These are phyloP conservation scores for Parastagonospora nodorum DNA, from an alignment of 2,329 filamentous ascomycete genomes.

Conservation along the genomic window DNA sequence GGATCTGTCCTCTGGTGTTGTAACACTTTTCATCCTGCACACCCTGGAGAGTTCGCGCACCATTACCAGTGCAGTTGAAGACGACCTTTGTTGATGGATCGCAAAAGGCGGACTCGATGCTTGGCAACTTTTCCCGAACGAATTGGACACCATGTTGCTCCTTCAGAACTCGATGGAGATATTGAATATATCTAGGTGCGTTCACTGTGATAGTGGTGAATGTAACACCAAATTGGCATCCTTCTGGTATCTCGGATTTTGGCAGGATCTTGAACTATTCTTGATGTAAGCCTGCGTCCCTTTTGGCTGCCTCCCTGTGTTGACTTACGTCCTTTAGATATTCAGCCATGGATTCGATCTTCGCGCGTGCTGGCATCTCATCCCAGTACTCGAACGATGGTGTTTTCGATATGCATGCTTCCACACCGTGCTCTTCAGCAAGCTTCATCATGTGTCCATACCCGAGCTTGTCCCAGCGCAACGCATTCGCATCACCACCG, in stretches of 20 bases:
- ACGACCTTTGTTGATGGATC: constrained; percentile 15
- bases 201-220: constrained; percentile 24
- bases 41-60: constrained; percentile 12
- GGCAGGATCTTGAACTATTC: constrained; percentile 15
- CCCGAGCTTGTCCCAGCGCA: constrained; percentile 21
- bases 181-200: constrained; percentile 20
- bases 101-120: constrained; percentile 14
- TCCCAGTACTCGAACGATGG: constrained; percentile 24
- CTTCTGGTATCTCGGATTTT: constrained; percentile 12
- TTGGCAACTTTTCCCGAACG: constrained; percentile 12
- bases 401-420: constrained; percentile 16
- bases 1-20: constrained; percentile 21
- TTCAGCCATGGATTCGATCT: constrained; percentile 20
- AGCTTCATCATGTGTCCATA: constrained; percentile 22
- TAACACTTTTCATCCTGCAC: constrained; percentile 19
- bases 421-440: constrained; percentile 13
- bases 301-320: neutral
- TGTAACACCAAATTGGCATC: constrained; percentile 18
- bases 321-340: constrained; percentile 20
- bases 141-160: constrained; percentile 15
- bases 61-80: constrained; percentile 26
- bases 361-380: constrained; percentile 10
- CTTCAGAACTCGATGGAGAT: constrained; percentile 10
- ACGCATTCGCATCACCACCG: constrained; percentile 19
- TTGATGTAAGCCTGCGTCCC: neutral